A percentile compares a stretch with the other conserved stretches of the same genome.
Conservation (phyloP, 2,329 filamentous ascomycete genomes). For the Colletotrichum salicis region DNA sequence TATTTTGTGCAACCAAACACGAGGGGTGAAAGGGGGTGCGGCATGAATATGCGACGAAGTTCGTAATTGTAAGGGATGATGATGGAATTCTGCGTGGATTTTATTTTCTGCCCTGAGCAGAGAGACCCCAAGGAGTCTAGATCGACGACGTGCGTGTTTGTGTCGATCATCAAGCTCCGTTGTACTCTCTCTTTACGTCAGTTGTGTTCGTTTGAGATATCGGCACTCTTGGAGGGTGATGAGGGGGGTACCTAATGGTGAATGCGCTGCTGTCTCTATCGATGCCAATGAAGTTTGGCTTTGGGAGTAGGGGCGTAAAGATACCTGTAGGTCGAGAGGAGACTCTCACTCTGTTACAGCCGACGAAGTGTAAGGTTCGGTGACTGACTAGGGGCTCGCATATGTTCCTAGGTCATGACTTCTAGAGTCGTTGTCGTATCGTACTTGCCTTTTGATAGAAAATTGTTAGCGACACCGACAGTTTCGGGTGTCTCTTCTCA, state of each 20-base stretch:
- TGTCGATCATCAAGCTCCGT: not conserved
- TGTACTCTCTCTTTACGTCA: not conserved
- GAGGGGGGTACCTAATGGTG: too few relatives aligned
- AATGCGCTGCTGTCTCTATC: too few relatives aligned
- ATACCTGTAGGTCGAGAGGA: too few relatives aligned
- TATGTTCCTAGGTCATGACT: not conserved
- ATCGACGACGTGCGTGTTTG: not conserved
- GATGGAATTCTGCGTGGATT: not conserved
- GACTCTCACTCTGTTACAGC: too few relatives aligned
- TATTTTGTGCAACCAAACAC: not conserved
- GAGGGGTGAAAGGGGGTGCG: not conserved
- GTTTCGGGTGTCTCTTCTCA: not conserved
- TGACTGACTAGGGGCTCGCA: not conserved
- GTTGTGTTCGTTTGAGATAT: not conserved
- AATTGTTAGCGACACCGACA: not conserved
- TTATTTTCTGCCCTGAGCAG: not conserved
- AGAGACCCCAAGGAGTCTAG: not conserved
- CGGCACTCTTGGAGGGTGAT: too few relatives aligned
- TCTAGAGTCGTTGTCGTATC: not conserved
- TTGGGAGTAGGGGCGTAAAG: too few relatives aligned
- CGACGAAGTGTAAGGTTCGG: not conserved
- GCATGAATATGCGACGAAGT: not conserved
- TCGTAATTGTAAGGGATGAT: slow-evolving; percentile 7
- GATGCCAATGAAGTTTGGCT: too few relatives aligned
- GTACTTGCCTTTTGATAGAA: not conserved